Base-by-base conservation (phyloP, 1,284 basidiomycete species). In the Cryptococcus maquisensis region DNA sequence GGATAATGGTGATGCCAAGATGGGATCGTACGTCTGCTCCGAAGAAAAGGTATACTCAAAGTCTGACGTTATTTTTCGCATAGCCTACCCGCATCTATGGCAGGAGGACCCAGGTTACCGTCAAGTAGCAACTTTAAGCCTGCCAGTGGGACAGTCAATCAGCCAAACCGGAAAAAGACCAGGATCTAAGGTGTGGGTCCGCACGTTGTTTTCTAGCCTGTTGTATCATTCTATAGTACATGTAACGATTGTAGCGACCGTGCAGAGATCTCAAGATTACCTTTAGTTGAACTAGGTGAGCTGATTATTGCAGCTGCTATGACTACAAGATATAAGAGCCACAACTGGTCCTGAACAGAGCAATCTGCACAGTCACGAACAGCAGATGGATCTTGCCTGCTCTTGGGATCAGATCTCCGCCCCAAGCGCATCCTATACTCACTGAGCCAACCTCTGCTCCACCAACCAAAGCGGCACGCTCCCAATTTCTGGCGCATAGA, bases 1-100 rank as follows among this genome's bases (percentile, higher is more conserved):
- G 65, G 79, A 81, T 51, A 74, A 78, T 36, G 78, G 75, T 4
- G 75, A 77, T 56, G 66, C 74, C 18, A 77, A 77, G 62, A 77
- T 77, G 75, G 74, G 73, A 53, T 73, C 72, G 70, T 75, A 52
- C 62, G 73, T 74, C 37, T 35, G 8, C 18, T 1, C 13, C 13
- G n/a, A 16, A 10, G 38, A 28, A 26, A n/a, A n/a, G n/a, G n/a
- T 10, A 15, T 21, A 21, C 28, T 47, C 20, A 9, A 10, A n/a
- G 49, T 49, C 50, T 47, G 52, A 43, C 2, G 20, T 20, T 32
- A 1, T 42, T 24, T 42, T 24, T 23, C 48, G 7, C 16, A 6
- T 45, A 74, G 72, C 16, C 56, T 72, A 37, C 71, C 71, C 9
- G 71, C 70, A 1, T 69, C 70, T 8, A 61, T 75, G 20, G 67